A percentile compares a stretch with the other conserved stretches of the same genome.
Evolutionary conservation across 2,329 filamentous ascomycete genomes (phyloP).

Genomic region (Epicoccum nigrum): DNA sequence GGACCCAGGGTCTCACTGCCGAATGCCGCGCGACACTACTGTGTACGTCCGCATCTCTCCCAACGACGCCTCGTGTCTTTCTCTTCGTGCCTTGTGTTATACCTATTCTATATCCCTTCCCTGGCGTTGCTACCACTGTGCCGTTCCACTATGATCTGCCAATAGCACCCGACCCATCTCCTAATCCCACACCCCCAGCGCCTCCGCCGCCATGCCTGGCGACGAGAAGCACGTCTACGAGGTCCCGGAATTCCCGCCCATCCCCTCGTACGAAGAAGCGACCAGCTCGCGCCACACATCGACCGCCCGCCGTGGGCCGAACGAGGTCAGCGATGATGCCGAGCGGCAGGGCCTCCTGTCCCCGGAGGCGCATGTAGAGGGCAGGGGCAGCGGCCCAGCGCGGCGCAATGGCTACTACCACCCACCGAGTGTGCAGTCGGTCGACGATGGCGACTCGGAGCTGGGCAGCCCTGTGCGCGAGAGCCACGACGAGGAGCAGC

Average conservation of each 20-base stretch:
- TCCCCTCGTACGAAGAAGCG: constrained; percentile 85
- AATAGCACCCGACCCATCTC: constrained; percentile 7
- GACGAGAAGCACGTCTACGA: constrained; percentile 51
- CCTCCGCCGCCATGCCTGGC: constrained; percentile 42
- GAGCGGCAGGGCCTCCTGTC: constrained; percentile 79
- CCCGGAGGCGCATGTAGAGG: constrained; percentile 48
- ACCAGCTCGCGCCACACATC: constrained; percentile 61
- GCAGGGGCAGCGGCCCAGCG: constrained; percentile 26
- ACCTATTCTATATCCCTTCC: background rate
- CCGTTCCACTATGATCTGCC: constrained; percentile 7
- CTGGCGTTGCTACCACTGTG: background rate
- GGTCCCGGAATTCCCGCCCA: constrained; percentile 65
- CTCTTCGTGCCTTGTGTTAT: constrained; percentile 14
- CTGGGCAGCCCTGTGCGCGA: constrained; percentile 60
- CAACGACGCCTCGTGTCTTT: background rate
- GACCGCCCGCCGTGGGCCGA: constrained; percentile 57
- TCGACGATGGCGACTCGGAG: constrained; percentile 63
- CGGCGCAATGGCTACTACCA: constrained; percentile 64
- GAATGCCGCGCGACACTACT: background rate
- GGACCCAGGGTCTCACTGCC: background rate
- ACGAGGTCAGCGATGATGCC: constrained; percentile 70
- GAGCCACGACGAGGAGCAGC: constrained; percentile 63
- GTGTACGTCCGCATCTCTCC: constrained; percentile 10
- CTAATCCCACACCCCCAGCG: background rate
- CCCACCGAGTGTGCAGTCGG: constrained; percentile 82